Conservation (phyloP, 495 filamentous ascomycete genomes). For the Neurospora sp. region DNA sequence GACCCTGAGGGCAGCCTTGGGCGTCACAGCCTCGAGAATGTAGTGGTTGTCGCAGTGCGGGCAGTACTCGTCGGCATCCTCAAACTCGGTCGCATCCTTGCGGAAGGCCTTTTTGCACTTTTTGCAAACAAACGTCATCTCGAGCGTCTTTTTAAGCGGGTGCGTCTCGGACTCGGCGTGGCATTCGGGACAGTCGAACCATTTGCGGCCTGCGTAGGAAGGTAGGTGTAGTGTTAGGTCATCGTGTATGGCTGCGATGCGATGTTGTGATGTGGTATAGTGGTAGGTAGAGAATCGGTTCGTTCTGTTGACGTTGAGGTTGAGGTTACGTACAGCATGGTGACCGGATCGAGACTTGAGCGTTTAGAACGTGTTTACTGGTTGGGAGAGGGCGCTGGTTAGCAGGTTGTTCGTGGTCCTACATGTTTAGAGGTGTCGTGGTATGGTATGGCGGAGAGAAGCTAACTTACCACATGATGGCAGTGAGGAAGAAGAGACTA, state of each 20-base stretch:
- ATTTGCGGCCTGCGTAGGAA: constrained; percentile 61
- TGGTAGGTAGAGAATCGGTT: background rate
- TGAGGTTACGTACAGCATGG: constrained; percentile 66
- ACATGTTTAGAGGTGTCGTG: background rate
- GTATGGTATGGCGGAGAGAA: no score
- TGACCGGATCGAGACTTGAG: constrained; percentile 90
- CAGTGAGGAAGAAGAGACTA: background rate
- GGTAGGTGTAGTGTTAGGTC: background rate
- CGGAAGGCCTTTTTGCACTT: constrained; percentile 98
- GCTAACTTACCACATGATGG: background rate
- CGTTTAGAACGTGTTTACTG: constrained; percentile 95
- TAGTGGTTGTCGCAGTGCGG: constrained; percentile 99
- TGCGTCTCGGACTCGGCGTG: constrained; percentile 76
- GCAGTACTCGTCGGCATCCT: constrained; percentile 97
- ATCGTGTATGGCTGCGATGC: background rate
- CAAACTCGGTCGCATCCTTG: constrained; percentile 82
- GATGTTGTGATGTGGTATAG: background rate
- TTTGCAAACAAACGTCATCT: constrained; percentile 95
- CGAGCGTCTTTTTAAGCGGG: constrained; percentile 59
- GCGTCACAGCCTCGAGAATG: constrained; percentile 75
- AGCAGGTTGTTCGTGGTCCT: background rate
- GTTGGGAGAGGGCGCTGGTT: background rate
- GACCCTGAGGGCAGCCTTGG: constrained; percentile 67
- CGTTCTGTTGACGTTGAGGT: background rate
- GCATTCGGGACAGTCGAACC: constrained; percentile 98